Percentiles rank a stretch among this genome's conserved stretches.
phyloP scores from a whole-genome alignment of 257 asterid genomes.

The Osmanthus fragrans region DNA sequence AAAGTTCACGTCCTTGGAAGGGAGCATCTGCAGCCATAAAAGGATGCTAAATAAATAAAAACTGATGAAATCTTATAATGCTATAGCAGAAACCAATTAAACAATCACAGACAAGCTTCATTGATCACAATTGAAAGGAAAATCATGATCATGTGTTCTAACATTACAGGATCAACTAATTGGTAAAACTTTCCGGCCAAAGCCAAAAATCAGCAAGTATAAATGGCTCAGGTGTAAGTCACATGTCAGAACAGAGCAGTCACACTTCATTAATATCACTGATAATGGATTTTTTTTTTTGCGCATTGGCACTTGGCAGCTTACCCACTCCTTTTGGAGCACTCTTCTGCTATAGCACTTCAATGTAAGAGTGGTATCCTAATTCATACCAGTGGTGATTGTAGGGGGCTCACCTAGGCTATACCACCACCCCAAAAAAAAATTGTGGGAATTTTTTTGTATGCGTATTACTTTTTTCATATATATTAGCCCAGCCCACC shows the following conservation, averaged over 20 bases:
- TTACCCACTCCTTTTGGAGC: neutral
- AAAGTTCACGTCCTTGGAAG: slow-evolving; percentile 95
- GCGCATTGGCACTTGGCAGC: neutral
- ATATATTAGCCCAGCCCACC: neutral
- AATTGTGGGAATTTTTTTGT: neutral
- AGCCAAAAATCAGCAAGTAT: neutral
- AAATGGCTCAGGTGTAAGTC: neutral
- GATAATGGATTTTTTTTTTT: neutral
- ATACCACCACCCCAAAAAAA: neutral
- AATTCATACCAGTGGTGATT: neutral
- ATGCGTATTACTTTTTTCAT: neutral
- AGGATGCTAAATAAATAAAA: slow-evolving; percentile 14
- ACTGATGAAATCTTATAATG: neutral
- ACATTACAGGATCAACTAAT: neutral
- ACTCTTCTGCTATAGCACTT: neutral
- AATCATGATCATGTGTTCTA: neutral
- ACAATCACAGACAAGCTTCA: slow-evolving; percentile 8
- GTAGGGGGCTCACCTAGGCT: neutral
- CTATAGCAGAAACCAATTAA: neutral
- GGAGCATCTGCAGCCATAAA: slow-evolving; percentile 72
- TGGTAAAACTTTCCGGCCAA: slow-evolving; percentile 4
- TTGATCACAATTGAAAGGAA: neutral
- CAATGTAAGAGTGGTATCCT: neutral
- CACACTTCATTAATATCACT: neutral
- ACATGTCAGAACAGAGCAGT: neutral